Percentiles rank a stretch among this genome's conserved stretches.
phyloP scores from a whole-genome alignment of 345 rosid genomes.

The Populus euphratica region DNA sequence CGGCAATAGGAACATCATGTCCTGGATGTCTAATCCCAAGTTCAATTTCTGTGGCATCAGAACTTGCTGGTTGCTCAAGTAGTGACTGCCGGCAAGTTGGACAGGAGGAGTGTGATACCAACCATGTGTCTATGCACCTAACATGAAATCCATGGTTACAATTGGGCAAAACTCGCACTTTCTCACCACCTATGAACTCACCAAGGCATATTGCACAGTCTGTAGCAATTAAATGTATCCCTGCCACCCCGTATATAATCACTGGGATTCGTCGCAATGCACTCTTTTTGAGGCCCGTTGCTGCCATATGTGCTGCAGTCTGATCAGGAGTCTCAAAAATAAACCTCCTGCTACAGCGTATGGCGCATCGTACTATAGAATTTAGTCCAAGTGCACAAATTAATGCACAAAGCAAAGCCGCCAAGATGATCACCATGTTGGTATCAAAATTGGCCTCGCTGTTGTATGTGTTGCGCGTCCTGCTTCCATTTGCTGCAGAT shows the following conservation, averaged over 20 bases:
- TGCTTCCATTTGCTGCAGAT: constrained; percentile 26
- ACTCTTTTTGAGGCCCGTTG: constrained; percentile 21
- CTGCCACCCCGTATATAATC: constrained; percentile 15
- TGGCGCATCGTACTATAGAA: constrained; percentile 24
- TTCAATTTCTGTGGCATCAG: constrained; percentile 7
- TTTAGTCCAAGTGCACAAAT: constrained; percentile 26
- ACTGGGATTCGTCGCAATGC: constrained; percentile 23
- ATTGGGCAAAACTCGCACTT: constrained; percentile 22
- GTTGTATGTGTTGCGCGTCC: constrained; percentile 17
- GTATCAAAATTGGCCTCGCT: constrained; percentile 43
- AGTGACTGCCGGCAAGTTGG: constrained; percentile 27
- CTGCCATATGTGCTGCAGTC: constrained; percentile 11
- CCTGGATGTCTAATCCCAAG: not conserved
- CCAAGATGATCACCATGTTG: constrained; percentile 27
- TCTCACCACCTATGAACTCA: constrained; percentile 19
- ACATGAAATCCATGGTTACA: constrained; percentile 28
- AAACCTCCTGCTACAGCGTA: constrained; percentile 25
- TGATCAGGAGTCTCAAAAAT: constrained; percentile 15
- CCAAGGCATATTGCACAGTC: constrained; percentile 31
- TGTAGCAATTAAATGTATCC: constrained; percentile 1
- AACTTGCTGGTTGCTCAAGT: constrained; percentile 11
- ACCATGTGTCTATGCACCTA: constrained; percentile 26
- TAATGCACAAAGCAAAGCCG: constrained; percentile 28
- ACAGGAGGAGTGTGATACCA: constrained; percentile 24
- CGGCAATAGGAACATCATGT: not conserved